Base-by-base conservation (phyloP, 768 basidiomycete species). In the Fomitopsis serialis region DNA sequence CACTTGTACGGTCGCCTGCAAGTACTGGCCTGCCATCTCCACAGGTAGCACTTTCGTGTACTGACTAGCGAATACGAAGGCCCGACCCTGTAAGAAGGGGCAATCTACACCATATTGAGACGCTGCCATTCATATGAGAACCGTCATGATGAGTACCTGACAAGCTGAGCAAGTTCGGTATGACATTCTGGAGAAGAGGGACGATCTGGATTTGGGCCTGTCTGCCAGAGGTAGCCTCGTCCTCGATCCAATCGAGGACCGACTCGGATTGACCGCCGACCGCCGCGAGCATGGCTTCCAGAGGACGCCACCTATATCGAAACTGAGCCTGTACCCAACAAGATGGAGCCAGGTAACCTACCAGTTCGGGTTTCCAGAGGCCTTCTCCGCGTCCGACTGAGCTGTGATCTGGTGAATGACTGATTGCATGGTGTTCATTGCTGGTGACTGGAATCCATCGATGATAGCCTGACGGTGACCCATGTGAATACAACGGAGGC, bases 71-170 rank as follows among this genome's bases (percentile, higher is more conserved):
- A 98, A 95, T 43, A 98, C 91, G 55, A 98, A 97, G 0, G 85
- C 90, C 55, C 97, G 80, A 11, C 96, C 97, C 70, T 98, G 96
- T 25, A 99, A 69, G 80, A 98, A 99, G 0, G 93, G 93, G 52
- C 77, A 78, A 22, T 92, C 95, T 96, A 60, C 48, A 25, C 48
- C 32, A 50, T 19, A 8, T 6, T 23, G 9, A 27, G 45, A 13
- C 19, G 37, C 42, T 17, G 35, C 24, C 19, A 15, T 29, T 46
- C 54, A 11, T 22, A 45, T 37, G n/a, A 52, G 21, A 25, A 22
- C n/a, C 42, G 10, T 7, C 27, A 11, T 46, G 48, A 42, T 23
- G 25, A 1, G n/a, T 57, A 95, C 94, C 87, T 35, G 83, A 73
- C 34, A 88, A 78, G 19, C 70, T 72, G 27, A 98, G 75, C 42